A percentile compares a stretch with the other conserved stretches of the same genome.
These are phyloP conservation scores for Fragilaria crotonensis DNA, from an alignment of 108 stramenopile species.

Conservation along the genomic window DNA sequence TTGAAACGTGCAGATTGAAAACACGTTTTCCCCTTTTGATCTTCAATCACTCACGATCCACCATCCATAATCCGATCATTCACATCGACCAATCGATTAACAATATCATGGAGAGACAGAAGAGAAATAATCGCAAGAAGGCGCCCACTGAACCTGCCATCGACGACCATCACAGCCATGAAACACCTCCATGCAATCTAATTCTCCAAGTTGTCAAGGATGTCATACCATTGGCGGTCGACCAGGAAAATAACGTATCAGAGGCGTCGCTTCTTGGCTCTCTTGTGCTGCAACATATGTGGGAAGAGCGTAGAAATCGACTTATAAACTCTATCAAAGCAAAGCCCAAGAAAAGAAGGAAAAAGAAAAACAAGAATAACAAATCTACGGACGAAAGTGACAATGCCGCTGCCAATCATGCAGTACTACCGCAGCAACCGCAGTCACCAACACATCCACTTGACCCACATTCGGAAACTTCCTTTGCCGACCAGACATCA, in stretches of 20 bases:
- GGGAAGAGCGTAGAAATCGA: not conserved
- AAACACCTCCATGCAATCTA: not conserved
- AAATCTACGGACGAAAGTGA: not conserved
- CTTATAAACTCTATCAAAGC: not conserved
- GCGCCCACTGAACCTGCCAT: not conserved
- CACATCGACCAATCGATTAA: too few relatives aligned
- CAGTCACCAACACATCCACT: not conserved
- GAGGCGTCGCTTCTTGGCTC: not conserved
- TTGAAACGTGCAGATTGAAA: too few relatives aligned
- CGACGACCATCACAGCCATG: not conserved
- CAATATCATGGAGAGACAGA: not conserved
- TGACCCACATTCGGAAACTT: not conserved
- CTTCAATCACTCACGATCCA: too few relatives aligned
- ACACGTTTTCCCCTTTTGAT: too few relatives aligned
- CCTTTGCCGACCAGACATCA: not conserved
- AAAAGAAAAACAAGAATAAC: conserved; percentile 3
- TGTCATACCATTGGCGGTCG: not conserved
- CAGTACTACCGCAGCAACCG: not conserved
- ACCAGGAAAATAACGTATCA: not conserved
- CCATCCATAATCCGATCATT: too few relatives aligned
- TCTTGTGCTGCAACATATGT: not conserved
- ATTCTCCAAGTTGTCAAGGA: not conserved
- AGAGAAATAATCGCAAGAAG: not conserved
- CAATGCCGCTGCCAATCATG: not conserved
- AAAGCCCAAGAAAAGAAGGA: conserved; percentile 5